A percentile compares a stretch with the other conserved stretches of the same genome.
phyloP scores from a whole-genome alignment of 2,329 filamentous ascomycete species.

The Chaetomiaceae sp. region DNA sequence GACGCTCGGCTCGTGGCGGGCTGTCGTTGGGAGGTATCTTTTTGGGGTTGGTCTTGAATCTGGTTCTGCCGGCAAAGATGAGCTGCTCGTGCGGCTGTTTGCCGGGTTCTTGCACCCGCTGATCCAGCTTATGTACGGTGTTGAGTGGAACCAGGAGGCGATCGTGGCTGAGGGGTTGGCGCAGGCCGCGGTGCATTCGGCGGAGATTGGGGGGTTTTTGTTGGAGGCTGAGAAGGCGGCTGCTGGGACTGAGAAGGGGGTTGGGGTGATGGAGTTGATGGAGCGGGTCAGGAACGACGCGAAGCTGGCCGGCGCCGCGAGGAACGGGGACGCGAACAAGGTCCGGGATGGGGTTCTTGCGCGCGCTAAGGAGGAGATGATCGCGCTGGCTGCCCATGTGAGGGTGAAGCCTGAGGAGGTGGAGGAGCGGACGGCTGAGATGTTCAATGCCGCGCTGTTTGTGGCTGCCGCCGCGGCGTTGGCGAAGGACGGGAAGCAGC shows the following conservation, averaged over 20 bases:
- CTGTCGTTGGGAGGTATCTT: conserved; percentile 60
- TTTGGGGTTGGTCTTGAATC: conserved; percentile 53
- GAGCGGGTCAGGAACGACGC: conserved; percentile 52
- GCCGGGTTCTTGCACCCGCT: conserved; percentile 69
- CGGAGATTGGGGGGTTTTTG: conserved; percentile 53
- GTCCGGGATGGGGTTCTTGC: conserved; percentile 63
- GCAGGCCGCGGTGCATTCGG: conserved; percentile 65
- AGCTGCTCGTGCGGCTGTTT: conserved; percentile 64
- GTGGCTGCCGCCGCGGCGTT: conserved; percentile 49
- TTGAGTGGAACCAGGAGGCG: conserved; percentile 78
- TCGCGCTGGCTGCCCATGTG: conserved; percentile 56
- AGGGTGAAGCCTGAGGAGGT: conserved; percentile 52
- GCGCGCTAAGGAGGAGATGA: conserved; percentile 59
- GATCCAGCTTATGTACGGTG: conserved; percentile 78
- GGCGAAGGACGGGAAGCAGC: conserved; percentile 45
- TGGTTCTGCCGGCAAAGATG: conserved; percentile 47
- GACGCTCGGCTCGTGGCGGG: conserved; percentile 50
- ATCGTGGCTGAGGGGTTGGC: conserved; percentile 77
- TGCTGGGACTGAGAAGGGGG: conserved; percentile 24
- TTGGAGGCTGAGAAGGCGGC: conserved; percentile 46
- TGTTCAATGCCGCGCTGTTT: conserved; percentile 61
- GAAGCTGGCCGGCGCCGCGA: conserved; percentile 51
- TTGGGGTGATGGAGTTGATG: conserved; percentile 54
- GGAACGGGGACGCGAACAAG: conserved; percentile 54
- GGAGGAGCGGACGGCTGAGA: conserved; percentile 50